Evolutionary conservation across 805 yeast species (phyloP), one percentile per base, ranked within the genome.

Genomic region (Myxozyma monticola): DNA sequence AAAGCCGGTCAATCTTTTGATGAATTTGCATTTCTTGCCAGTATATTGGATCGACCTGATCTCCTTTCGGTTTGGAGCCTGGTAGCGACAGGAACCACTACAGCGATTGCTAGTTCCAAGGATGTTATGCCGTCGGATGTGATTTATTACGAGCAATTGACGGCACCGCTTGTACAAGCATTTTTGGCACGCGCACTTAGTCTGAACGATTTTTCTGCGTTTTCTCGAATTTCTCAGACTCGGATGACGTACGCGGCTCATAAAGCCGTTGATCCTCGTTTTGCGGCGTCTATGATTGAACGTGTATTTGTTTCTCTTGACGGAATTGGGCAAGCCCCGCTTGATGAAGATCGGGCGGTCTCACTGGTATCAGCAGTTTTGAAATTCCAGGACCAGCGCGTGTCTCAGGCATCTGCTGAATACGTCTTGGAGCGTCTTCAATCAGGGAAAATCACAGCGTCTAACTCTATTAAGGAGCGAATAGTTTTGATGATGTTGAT

Each of bases 161-260:
- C 52, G 12, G 8, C 36, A 6, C 26, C 24, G 15, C 33, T 48
- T 8, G 39, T 43, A 4, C 29, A 38, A n/a, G 33, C 43, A 6
- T 48, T 48, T 43, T 24, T 43, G 9, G 30, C 18, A 4, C 43
- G 39, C 7, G 48, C 48, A 18, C 15, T 42, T 20, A 37, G 12
- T 6, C 9, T 48, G 4, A 24, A 22, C 10, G 42, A 48, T 17
- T 10, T 20, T 22, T 24, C 22, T 15, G 43, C 31, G 12, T 28
- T 31, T 36, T n/a, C 38, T 25, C 48, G 44, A 9, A 43, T 48
- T 20, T 9, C 33, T 21, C 47, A 39, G 25, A 48, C 51, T 21
- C 22, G 31, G 15, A 29, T 38, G 30, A 14, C 35, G 24, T 31
- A 33, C 24, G 25, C 20, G 18, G 51, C 42, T 3, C 39, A 43